These are phyloP conservation scores for Xerocomellus chrysenteron DNA, from an alignment of 768 basidiomycete species.

Conservation along the genomic window DNA sequence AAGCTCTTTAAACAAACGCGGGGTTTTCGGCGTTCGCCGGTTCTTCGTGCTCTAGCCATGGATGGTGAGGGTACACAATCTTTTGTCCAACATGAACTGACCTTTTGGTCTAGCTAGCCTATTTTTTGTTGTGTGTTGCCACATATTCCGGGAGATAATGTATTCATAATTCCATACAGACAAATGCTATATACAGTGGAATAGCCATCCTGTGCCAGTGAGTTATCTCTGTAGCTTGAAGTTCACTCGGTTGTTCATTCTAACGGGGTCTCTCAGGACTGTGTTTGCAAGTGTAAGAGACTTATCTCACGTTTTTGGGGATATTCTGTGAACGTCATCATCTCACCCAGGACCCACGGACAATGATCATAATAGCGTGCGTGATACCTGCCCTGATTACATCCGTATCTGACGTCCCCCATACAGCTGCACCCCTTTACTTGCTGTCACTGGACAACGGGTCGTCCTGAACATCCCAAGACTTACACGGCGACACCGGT, in stretches of 20 bases:
- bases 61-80: slow-evolving; percentile 12
- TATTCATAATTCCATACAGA: not conserved
- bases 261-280: not conserved
- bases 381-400: not conserved
- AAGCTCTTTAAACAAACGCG: not conserved
- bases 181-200: not conserved
- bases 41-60: not conserved
- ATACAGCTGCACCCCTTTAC: not conserved
- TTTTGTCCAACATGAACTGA: not conserved
- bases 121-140: not conserved
- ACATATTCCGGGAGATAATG: not conserved
- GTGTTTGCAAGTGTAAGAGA: not conserved
- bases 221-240: not conserved
- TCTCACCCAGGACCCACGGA: slow-evolving; percentile 2
- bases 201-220: slow-evolving; percentile 1
- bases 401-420: not conserved
- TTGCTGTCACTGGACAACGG: slow-evolving; percentile 14
- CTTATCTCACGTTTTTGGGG: not conserved
- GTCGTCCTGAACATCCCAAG: slow-evolving; percentile 14
- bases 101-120: not conserved
- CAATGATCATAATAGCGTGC: not conserved
- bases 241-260: not conserved
- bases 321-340: not conserved
- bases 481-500: not conserved
- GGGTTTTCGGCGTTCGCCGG: not conserved